phyloP scores from a whole-genome alignment of 75 land plant genomes.

The Sequoiadendron giganteum region DNA sequence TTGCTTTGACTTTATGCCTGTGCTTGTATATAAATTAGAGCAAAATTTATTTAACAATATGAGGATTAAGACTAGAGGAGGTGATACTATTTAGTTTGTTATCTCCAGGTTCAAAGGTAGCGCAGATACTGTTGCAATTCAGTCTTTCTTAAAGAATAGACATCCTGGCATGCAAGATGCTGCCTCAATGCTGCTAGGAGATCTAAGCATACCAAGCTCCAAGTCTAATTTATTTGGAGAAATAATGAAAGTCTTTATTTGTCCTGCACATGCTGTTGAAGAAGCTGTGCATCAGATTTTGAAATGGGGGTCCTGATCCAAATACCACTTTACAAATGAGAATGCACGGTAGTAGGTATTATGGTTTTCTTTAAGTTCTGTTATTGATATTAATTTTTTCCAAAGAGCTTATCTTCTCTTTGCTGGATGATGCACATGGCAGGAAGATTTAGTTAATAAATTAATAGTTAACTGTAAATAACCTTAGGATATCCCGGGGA shows the following conservation, averaged over 20 bases:
- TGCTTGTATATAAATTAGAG: background rate
- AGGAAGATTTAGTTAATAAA: background rate
- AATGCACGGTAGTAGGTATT: slow-evolving; percentile 69
- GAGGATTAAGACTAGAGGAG: background rate
- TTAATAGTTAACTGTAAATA: background rate
- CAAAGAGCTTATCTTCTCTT: background rate
- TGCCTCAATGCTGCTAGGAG: slow-evolving; percentile 63
- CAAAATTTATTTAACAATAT: background rate
- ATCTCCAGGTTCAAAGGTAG: slow-evolving; percentile 73
- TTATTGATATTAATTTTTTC: background rate
- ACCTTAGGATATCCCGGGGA: background rate
- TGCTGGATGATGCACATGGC: background rate
- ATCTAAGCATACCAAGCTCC: slow-evolving; percentile 36
- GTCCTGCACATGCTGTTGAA: slow-evolving; percentile 55
- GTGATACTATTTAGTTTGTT: background rate
- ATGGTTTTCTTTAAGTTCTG: background rate
- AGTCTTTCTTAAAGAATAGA: slow-evolving; percentile 81
- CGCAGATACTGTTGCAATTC: slow-evolving; percentile 78
- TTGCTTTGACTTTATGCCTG: background rate
- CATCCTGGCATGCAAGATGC: slow-evolving; percentile 60
- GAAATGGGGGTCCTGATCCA: slow-evolving; percentile 54
- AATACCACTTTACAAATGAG: slow-evolving; percentile 82
- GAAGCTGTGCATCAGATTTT: slow-evolving; percentile 71
- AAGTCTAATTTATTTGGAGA: slow-evolving; percentile 88
- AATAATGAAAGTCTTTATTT: slow-evolving; percentile 60